Percentiles rank a stretch among this genome's conserved stretches.
Conservation (phyloP, 176 grass and related monocot genomes). For the Oryza punctata region DNA sequence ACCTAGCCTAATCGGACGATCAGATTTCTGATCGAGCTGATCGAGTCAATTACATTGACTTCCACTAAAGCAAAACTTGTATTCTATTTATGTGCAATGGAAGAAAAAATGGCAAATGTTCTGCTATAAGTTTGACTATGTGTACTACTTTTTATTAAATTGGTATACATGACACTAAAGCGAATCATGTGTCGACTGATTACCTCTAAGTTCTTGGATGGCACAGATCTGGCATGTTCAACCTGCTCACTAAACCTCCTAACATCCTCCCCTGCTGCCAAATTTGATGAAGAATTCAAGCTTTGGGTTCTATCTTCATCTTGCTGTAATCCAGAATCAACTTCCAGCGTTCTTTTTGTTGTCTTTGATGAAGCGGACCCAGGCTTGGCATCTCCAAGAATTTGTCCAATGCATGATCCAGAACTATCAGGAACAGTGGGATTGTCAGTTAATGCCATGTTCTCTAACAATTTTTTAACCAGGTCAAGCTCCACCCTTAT, state of each 20-base stretch:
- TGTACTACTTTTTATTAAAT: not conserved
- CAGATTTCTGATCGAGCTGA: too few species aligned
- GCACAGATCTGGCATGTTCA: slow-evolving; percentile 17
- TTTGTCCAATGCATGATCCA: slow-evolving; percentile 53
- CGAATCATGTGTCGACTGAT: slow-evolving; percentile 32
- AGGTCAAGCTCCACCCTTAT: slow-evolving; percentile 81
- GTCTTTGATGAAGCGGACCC: slow-evolving; percentile 27
- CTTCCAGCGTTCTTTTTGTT: slow-evolving; percentile 17
- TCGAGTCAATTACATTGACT: too few species aligned
- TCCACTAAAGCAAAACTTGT: not conserved
- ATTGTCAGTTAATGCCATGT: slow-evolving; percentile 65
- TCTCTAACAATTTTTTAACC: slow-evolving; percentile 83
- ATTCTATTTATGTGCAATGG: slow-evolving; percentile 17
- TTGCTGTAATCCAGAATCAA: slow-evolving; percentile 35
- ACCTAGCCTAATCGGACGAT: too few species aligned
- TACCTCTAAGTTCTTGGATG: slow-evolving; percentile 63
- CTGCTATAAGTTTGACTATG: slow-evolving; percentile 13
- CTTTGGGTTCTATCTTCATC: slow-evolving; percentile 28
- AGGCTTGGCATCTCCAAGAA: slow-evolving; percentile 54
- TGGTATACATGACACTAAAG: slow-evolving; percentile 12
- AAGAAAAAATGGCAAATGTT: not conserved
- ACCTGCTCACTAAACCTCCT: slow-evolving; percentile 24
- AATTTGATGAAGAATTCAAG: slow-evolving; percentile 12
- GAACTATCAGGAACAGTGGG: slow-evolving; percentile 27
- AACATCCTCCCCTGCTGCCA: slow-evolving; percentile 26